Percentiles rank a stretch among this genome's conserved stretches.
Conservation (phyloP, 345 rosid species). For the Acer yangbiense region DNA sequence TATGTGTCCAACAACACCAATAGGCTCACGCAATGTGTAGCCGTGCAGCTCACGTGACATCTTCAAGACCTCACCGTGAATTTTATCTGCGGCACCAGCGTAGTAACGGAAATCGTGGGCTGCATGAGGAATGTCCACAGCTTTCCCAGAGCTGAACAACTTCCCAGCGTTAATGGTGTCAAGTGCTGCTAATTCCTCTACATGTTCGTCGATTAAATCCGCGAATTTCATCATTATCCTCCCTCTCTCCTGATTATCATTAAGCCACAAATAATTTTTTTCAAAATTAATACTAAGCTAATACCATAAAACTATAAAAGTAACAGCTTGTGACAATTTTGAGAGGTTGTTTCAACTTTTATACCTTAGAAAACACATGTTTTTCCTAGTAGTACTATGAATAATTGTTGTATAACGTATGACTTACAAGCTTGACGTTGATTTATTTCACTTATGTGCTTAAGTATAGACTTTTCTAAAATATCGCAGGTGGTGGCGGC, state of each 20-base stretch:
- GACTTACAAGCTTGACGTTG: too few relatives aligned
- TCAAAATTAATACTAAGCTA: too few relatives aligned
- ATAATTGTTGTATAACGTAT: too few relatives aligned
- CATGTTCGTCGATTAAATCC: conserved; percentile 62
- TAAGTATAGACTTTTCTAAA: too few relatives aligned
- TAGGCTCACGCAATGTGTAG: conserved; percentile 75
- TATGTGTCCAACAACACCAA: conserved; percentile 79
- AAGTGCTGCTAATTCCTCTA: conserved; percentile 69
- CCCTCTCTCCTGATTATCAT: conserved; percentile 54
- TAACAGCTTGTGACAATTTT: too few relatives aligned
- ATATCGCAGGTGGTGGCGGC: too few relatives aligned
- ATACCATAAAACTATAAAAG: too few relatives aligned
- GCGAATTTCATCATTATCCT: conserved; percentile 62
- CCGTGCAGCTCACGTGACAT: conserved; percentile 63
- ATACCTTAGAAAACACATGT: too few relatives aligned
- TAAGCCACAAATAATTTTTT: too few relatives aligned
- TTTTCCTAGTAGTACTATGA: too few relatives aligned
- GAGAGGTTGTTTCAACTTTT: too few relatives aligned
- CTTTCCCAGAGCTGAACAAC: conserved; percentile 41
- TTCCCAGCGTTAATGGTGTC: conserved; percentile 76
- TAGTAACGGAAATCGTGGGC: conserved; percentile 53
- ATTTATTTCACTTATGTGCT: too few relatives aligned
- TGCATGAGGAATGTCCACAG: conserved; percentile 49
- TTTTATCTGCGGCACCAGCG: conserved; percentile 91
- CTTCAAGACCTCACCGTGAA: conserved; percentile 73